Conservation (phyloP, 2,329 filamentous ascomycete genomes). For the Cyphellophora europaea region DNA sequence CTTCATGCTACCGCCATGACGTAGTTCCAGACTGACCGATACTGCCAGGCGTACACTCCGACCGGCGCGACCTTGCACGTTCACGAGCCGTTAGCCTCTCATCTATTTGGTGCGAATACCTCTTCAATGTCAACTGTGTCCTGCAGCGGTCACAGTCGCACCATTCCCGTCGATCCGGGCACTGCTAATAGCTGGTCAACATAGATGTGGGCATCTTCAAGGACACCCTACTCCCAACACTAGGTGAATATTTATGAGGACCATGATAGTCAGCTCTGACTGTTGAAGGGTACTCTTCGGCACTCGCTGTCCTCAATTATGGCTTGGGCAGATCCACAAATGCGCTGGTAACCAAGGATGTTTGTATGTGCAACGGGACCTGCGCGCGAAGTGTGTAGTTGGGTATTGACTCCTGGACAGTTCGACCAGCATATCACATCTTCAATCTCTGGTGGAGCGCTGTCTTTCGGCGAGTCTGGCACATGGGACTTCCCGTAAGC, state of each 20-base stretch:
- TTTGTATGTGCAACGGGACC: too few species aligned
- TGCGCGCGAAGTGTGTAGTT: too few species aligned
- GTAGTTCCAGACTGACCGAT: too few species aligned
- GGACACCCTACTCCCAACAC: constrained; percentile 45
- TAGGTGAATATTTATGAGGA: too few species aligned
- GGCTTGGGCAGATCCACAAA: constrained; percentile 42
- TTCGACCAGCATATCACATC: constrained; percentile 47
- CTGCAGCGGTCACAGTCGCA: too few species aligned
- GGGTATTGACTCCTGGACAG: too few species aligned
- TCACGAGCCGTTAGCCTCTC: not conserved
- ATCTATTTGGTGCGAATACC: not conserved
- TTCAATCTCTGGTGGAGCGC: constrained; percentile 53
- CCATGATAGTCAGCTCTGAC: too few species aligned
- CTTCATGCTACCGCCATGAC: too few species aligned
- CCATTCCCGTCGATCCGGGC: too few species aligned
- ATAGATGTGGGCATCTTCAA: constrained; percentile 41
- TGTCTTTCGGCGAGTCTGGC: constrained; percentile 41
- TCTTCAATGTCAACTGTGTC: too few species aligned
- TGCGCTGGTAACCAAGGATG: constrained; percentile 52
- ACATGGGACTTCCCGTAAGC: constrained; percentile 37
- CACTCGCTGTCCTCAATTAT: constrained; percentile 44
- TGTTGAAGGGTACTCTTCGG: constrained; percentile 46
- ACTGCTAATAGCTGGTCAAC: too few species aligned
- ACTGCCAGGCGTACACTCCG: constrained; percentile 1
- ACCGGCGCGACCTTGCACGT: not conserved